Base-by-base conservation (phyloP, 1,284 basidiomycete genomes). In the Papiliotrema laurentii region DNA sequence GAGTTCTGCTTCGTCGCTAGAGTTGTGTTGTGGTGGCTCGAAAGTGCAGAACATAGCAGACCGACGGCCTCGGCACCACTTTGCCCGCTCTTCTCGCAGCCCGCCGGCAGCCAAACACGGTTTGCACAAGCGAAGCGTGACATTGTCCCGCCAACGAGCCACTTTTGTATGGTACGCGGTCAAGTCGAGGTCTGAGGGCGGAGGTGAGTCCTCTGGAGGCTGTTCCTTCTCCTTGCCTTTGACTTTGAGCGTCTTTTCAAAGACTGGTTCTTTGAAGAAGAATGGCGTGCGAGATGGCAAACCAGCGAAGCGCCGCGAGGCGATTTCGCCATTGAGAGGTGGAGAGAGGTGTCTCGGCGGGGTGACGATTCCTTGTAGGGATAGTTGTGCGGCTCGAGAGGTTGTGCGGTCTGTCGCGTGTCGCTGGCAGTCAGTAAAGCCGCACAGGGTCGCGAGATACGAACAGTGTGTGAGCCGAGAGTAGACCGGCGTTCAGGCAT, bases 41-140 rank as follows among this genome's bases (percentile, higher is more conserved):
- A 61, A 51, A 10, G 31, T 27, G 31, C 59, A 61, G 13, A 18
- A 25, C 19, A 25, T n/a, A 4, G n/a, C 31, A 2, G 34, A 28
- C 4, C 14, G 13, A 26, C 53, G 26, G 0, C 61, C 61, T 40
- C 46, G 53, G 45, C 61, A 65, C 36, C 35, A 56, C 3, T 35
- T 36, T 5, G 59, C 56, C 22, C 45, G 51, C n/a, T 52, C 48
- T 1, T 13, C 41, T 22, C 63, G 52, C 13, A 30, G 50, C 2
- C 56, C 57, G 6, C 56, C 55, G 16, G 51, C 49, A 7, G n/a
- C 39, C 0, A 34, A 25, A 31, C 63, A 61, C 13, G 26, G 25
- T 14, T 51, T 50, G 33, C 56, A 56, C 22, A 33, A 28, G 33
- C 51, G 49, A 4, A 47, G 30, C 2, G 28, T 31, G 24, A 25